Evolutionary conservation across 2,329 filamentous ascomycete species (phyloP).

Genomic region (Colletotrichum echinochloae): DNA sequence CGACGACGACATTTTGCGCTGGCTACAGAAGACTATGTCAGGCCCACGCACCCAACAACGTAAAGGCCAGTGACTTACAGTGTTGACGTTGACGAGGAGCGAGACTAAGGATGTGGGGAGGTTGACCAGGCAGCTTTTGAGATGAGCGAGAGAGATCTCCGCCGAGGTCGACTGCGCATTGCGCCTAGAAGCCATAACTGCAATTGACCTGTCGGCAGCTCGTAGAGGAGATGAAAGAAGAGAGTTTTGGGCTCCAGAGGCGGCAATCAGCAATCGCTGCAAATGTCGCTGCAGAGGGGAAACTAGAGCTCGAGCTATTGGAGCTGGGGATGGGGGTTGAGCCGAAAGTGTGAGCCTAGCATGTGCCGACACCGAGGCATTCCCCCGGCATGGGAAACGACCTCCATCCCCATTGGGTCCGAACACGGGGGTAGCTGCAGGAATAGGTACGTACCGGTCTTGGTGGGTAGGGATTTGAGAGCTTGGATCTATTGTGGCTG

Average conservation of each 20-base stretch:
- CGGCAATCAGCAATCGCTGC: constrained; percentile 1
- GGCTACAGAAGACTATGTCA: constrained; percentile 63
- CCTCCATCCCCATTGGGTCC: constrained; percentile 34
- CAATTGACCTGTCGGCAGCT: constrained; percentile 16
- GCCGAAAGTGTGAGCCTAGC: constrained; percentile 41
- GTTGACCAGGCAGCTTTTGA: constrained; percentile 96
- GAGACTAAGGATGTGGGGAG: constrained; percentile 87
- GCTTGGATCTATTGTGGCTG: constrained; percentile 9
- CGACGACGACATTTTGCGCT: constrained; percentile 95
- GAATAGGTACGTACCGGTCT: constrained; percentile 22
- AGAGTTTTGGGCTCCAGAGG: constrained; percentile 16
- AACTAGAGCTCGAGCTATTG: constrained; percentile 18
- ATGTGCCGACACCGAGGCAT: constrained; percentile 49
- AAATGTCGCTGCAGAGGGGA: constrained; percentile 22
- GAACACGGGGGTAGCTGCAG: constrained; percentile 35
- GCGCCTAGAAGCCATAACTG: constrained; percentile 61
- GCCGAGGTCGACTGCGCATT: constrained; percentile 76
- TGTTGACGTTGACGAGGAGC: constrained; percentile 88
- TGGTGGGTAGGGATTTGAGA: constrained; percentile 14
- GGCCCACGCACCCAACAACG: background rate
- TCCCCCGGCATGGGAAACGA: constrained; percentile 34
- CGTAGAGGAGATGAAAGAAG: constrained; percentile 9
- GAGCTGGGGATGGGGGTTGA: constrained; percentile 26
- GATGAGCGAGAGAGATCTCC: constrained; percentile 85
- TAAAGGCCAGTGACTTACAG: constrained; percentile 66